A percentile compares a stretch with the other conserved stretches of the same genome.
These are phyloP conservation scores for Mrakiaceae sp. DNA, from an alignment of 1,284 basidiomycete genomes.

Conservation along the genomic window DNA sequence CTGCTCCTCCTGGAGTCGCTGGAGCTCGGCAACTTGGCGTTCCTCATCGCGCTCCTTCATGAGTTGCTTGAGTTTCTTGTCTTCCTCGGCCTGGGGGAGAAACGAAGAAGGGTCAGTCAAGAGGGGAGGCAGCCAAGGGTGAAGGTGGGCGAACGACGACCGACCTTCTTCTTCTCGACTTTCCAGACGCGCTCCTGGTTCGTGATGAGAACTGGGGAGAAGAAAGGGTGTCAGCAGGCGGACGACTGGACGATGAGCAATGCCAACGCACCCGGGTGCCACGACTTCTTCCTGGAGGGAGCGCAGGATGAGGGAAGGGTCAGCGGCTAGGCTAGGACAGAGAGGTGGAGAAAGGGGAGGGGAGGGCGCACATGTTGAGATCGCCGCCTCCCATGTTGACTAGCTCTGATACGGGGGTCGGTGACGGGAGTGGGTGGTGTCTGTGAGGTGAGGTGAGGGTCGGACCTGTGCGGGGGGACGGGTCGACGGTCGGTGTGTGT, in stretches of 20 bases:
- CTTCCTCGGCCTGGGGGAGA: conserved; percentile 69
- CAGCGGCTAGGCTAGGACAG: background rate
- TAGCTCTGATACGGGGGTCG: too few relatives aligned
- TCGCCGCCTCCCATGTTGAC: conserved; percentile 16
- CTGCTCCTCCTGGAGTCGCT: conserved; percentile 82
- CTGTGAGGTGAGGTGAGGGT: too few relatives aligned
- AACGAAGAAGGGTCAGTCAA: conserved; percentile 17
- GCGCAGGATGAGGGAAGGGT: background rate
- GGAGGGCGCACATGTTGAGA: conserved; percentile 13
- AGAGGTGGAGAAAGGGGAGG: background rate
- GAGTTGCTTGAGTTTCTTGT: conserved; percentile 92
- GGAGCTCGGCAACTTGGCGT: conserved; percentile 88
- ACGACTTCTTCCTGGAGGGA: conserved; percentile 16
- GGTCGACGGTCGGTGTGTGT: too few relatives aligned
- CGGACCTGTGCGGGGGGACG: too few relatives aligned
- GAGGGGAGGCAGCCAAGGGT: background rate
- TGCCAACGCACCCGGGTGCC: conserved; percentile 11
- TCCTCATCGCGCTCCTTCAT: conserved; percentile 97
- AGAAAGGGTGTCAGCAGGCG: background rate
- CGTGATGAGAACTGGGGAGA: background rate
- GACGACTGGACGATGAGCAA: background rate
- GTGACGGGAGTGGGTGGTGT: too few relatives aligned
- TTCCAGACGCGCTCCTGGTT: conserved; percentile 98
- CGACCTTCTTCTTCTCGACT: conserved; percentile 86
- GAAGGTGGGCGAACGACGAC: conserved; percentile 26